Evolutionary conservation across 2,329 filamentous ascomycete genomes (phyloP).

Genomic region (Davidsoniella eucalypti): DNA sequence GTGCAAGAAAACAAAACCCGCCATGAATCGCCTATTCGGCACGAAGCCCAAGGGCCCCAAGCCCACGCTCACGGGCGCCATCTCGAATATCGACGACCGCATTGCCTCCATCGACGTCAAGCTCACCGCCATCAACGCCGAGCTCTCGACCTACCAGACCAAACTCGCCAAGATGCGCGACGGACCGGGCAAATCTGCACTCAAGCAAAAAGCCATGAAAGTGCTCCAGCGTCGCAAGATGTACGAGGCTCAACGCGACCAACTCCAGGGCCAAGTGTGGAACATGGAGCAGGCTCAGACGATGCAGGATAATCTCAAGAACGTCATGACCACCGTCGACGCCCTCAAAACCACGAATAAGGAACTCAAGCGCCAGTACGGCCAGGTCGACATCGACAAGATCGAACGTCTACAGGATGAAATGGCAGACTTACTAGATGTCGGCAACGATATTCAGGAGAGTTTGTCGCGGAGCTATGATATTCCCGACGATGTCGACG

Average conservation of each 20-base stretch:
- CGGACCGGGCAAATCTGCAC: constrained; percentile 78
- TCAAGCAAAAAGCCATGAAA: constrained; percentile 89
- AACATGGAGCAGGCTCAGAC: constrained; percentile 98
- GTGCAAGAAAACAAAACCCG: not conserved
- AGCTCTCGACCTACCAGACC: constrained; percentile 73
- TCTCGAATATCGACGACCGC: constrained; percentile 68
- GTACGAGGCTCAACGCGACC: constrained; percentile 86
- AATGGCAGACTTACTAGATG: constrained; percentile 95
- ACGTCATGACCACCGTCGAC: constrained; percentile 96
- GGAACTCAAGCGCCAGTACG: constrained; percentile 81
- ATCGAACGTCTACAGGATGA: constrained; percentile 97
- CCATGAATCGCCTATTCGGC: constrained; percentile 95
- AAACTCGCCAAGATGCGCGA: constrained; percentile 88
- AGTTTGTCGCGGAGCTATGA: constrained; percentile 83
- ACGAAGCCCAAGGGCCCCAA: constrained; percentile 75
- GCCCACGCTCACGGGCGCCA: constrained; percentile 70
- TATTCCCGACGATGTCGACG: constrained; percentile 90
- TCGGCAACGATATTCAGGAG: constrained; percentile 97
- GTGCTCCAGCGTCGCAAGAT: constrained; percentile 84
- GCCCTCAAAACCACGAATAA: constrained; percentile 96
- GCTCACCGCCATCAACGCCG: constrained; percentile 77
- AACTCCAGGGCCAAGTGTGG: constrained; percentile 88
- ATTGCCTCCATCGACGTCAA: constrained; percentile 86
- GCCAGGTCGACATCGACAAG: constrained; percentile 93
- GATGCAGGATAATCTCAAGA: constrained; percentile 98